phyloP scores from a whole-genome alignment of 345 rosid genomes.

The Camelina neglecta region DNA sequence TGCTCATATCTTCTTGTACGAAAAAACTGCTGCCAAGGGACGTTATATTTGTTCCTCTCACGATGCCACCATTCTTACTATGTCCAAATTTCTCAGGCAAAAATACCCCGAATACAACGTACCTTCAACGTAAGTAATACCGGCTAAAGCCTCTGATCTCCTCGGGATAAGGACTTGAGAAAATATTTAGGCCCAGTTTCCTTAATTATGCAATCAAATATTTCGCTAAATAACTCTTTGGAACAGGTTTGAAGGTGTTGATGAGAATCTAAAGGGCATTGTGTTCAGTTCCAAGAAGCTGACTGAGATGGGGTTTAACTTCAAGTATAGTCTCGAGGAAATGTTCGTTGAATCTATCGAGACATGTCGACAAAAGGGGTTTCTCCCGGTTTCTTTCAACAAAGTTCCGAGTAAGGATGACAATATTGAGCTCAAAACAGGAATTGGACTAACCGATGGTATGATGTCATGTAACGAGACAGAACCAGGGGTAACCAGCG shows the following conservation, averaged over 20 bases:
- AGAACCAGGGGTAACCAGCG: constrained; percentile 22
- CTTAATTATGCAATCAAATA: no score
- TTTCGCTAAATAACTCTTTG: neutral
- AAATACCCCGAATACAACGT: constrained; percentile 71
- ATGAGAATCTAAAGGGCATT: constrained; percentile 53
- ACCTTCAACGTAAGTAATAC: constrained; percentile 58
- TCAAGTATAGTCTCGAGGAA: constrained; percentile 74
- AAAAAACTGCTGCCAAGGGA: constrained; percentile 73
- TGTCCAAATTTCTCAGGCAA: constrained; percentile 55
- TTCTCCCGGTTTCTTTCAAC: constrained; percentile 53
- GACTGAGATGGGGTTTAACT: constrained; percentile 68
- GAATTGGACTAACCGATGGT: constrained; percentile 23
- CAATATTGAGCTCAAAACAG: constrained; percentile 1
- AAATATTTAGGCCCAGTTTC: no score
- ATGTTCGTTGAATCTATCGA: constrained; percentile 78
- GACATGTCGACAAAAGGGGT: constrained; percentile 66
- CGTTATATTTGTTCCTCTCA: constrained; percentile 82
- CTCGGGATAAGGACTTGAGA: no score
- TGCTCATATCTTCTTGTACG: constrained; percentile 73
- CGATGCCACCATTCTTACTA: constrained; percentile 59
- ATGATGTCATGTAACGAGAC: constrained; percentile 30
- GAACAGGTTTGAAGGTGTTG: constrained; percentile 65
- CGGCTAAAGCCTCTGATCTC: neutral
- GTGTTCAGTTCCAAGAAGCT: constrained; percentile 72
- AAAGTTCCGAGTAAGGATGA: constrained; percentile 16